A percentile compares a stretch with the other conserved stretches of the same genome.
phyloP scores from a whole-genome alignment of 2,329 filamentous ascomycete genomes.

The Clonostachys rosea region DNA sequence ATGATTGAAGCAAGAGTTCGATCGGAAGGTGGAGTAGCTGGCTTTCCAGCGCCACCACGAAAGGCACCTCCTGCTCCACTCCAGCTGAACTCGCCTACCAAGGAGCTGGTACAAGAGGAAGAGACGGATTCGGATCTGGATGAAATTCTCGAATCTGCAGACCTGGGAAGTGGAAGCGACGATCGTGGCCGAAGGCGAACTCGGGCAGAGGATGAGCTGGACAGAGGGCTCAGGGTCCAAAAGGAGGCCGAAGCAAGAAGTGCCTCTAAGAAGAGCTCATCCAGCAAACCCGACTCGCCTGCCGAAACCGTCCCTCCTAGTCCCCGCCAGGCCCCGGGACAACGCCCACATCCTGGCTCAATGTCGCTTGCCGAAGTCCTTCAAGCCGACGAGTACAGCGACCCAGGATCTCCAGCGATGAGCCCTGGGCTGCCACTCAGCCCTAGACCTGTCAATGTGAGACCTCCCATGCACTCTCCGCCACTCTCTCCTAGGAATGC shows the following conservation, averaged over 20 bases:
- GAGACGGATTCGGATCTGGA: constrained; percentile 81
- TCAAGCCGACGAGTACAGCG: constrained; percentile 21
- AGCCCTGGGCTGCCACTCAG: constrained; percentile 58
- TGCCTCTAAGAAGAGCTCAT: constrained; percentile 68
- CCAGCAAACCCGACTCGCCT: constrained; percentile 16
- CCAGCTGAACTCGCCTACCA: constrained; percentile 44
- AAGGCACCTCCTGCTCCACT: constrained; percentile 85
- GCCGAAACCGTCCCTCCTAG: constrained; percentile 26
- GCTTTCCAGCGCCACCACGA: constrained; percentile 59
- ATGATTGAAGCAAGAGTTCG: constrained; percentile 37
- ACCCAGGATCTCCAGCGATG: constrained; percentile 34
- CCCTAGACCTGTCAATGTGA: constrained; percentile 51
- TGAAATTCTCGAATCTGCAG: constrained; percentile 66
- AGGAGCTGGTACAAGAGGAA: constrained; percentile 31
- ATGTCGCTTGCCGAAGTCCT: constrained; percentile 50
- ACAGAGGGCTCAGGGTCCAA: constrained; percentile 64
- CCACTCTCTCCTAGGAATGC: constrained; percentile 61
- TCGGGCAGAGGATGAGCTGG: constrained; percentile 79
- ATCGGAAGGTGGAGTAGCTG: constrained; percentile 36
- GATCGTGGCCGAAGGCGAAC: constrained; percentile 76
- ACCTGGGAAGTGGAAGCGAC: constrained; percentile 51
- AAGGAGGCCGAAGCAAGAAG: constrained; percentile 68
- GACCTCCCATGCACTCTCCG: constrained; percentile 51
- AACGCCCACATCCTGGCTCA: constrained; percentile 31
- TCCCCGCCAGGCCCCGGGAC: constrained; percentile 25